Evolutionary conservation across 192 early-diverging fungal species (phyloP).

Genomic region (Coemansia asiatica): DNA sequence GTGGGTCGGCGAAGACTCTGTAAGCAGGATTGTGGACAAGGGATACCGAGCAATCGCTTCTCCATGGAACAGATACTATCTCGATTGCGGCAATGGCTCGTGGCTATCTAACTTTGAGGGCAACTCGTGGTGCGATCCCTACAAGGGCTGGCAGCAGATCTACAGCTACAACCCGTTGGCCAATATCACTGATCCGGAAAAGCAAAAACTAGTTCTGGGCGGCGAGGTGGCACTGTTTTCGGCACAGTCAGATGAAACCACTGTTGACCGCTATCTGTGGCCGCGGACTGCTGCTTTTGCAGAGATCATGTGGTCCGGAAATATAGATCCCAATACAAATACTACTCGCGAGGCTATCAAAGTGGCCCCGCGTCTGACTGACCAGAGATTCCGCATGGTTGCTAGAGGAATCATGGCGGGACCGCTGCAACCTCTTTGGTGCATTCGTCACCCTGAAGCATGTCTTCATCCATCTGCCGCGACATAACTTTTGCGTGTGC

Average conservation of each 20-base stretch:
- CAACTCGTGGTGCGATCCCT: conserved; percentile 70
- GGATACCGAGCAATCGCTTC: conserved; percentile 65
- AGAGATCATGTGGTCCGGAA: conserved; percentile 72
- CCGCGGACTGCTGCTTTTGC: conserved; percentile 68
- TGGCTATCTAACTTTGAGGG: conserved; percentile 70
- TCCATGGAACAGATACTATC: conserved; percentile 63
- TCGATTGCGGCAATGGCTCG: conserved; percentile 74
- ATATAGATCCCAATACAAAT: conserved; percentile 53
- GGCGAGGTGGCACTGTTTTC: conserved; percentile 69
- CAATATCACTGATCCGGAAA: conserved; percentile 55
- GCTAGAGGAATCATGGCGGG: conserved; percentile 64
- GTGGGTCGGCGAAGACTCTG: conserved; percentile 63
- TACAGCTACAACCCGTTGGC: conserved; percentile 64
- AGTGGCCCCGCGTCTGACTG: conserved; percentile 64
- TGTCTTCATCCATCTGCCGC: conserved; percentile 26
- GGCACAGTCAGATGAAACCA: conserved; percentile 62
- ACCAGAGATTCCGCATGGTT: conserved; percentile 69
- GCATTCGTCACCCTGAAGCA: conserved; percentile 57
- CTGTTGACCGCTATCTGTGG: conserved; percentile 66
- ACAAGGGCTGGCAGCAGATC: conserved; percentile 71
- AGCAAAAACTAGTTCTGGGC: conserved; percentile 65
- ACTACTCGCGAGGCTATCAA: conserved; percentile 58
- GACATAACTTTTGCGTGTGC: background rate
- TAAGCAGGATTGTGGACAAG: conserved; percentile 56
- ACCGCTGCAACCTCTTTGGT: conserved; percentile 71